Conservation (phyloP, 495 filamentous ascomycete species). For the Thozetella sp. region DNA sequence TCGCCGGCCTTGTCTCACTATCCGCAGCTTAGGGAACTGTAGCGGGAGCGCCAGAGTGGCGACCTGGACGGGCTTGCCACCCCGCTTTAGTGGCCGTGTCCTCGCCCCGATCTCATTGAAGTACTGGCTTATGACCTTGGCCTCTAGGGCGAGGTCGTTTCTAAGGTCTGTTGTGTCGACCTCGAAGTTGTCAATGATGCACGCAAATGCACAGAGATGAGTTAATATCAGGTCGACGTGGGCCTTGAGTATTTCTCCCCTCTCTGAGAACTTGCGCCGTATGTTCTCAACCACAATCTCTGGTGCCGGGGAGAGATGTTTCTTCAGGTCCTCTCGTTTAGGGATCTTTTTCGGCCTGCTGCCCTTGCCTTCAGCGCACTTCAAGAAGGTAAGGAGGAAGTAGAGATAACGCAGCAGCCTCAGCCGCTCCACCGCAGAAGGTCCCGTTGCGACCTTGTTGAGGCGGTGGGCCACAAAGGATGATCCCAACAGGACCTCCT, state of each 20-base stretch:
- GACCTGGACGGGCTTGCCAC: conserved; percentile 53
- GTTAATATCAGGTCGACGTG: conserved; percentile 67
- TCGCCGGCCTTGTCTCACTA: neutral
- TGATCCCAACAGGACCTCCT: conserved; percentile 58
- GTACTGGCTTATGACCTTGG: conserved; percentile 63
- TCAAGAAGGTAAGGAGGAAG: conserved; percentile 64
- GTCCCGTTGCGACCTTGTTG: conserved; percentile 51
- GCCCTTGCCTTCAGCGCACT: conserved; percentile 32
- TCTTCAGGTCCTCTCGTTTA: conserved; percentile 49
- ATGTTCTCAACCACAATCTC: conserved; percentile 69
- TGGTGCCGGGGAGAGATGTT: conserved; percentile 49
- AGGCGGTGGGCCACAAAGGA: conserved; percentile 70
- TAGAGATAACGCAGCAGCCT: conserved; percentile 69
- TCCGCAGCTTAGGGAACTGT: conserved; percentile 68
- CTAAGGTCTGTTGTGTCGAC: conserved; percentile 76
- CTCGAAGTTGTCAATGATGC: conserved; percentile 75
- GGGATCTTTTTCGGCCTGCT: conserved; percentile 40
- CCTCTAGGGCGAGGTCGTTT: conserved; percentile 78
- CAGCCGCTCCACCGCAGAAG: conserved; percentile 56
- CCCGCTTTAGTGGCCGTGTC: conserved; percentile 48
- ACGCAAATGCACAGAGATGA: conserved; percentile 66
- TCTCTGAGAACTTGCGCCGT: conserved; percentile 69
- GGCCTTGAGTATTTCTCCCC: conserved; percentile 58
- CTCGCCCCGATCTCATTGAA: conserved; percentile 84
- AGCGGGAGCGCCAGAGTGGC: conserved; percentile 78